phyloP scores from a whole-genome alignment of 371 early-diverging fungal species.

The Choanephora cucurbitarum region DNA sequence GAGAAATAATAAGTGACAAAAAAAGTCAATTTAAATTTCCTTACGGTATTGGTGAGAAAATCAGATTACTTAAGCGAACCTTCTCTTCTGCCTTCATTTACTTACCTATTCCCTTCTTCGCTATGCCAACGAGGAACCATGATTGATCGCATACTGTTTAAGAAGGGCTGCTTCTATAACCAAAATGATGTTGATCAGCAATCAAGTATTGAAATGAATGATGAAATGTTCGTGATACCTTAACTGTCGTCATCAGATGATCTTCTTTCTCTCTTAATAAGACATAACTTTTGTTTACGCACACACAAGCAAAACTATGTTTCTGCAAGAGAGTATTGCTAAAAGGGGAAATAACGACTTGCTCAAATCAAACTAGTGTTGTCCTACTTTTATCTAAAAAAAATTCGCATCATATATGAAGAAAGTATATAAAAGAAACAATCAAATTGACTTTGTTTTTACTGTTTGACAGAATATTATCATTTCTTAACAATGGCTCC shows the following conservation, averaged over 20 bases:
- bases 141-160: too few relatives aligned
- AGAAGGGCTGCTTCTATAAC: too few relatives aligned
- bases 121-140: too few relatives aligned
- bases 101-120: too few relatives aligned
- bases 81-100: background rate
- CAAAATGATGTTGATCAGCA: too few relatives aligned
- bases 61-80: background rate
- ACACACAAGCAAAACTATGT: too few relatives aligned
- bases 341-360: background rate
- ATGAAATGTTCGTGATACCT: too few relatives aligned
- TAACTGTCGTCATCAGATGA: background rate
- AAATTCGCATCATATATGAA: background rate
- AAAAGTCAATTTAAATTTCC: background rate
- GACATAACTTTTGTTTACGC: background rate
- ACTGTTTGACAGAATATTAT: too few relatives aligned
- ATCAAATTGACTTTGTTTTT: too few relatives aligned
- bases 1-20: slow-evolving; percentile 1
- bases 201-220: too few relatives aligned
- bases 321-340: background rate
- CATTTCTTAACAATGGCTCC: slow-evolving; percentile 5
- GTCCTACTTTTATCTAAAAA: background rate
- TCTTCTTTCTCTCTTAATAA: background rate
- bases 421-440: background rate
- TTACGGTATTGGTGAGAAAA: background rate
- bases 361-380: background rate